Percentiles rank a stretch among this genome's conserved stretches.
Evolutionary conservation across 2,329 filamentous ascomycete genomes (phyloP).

Genomic region (Colletotrichum sp.): DNA sequence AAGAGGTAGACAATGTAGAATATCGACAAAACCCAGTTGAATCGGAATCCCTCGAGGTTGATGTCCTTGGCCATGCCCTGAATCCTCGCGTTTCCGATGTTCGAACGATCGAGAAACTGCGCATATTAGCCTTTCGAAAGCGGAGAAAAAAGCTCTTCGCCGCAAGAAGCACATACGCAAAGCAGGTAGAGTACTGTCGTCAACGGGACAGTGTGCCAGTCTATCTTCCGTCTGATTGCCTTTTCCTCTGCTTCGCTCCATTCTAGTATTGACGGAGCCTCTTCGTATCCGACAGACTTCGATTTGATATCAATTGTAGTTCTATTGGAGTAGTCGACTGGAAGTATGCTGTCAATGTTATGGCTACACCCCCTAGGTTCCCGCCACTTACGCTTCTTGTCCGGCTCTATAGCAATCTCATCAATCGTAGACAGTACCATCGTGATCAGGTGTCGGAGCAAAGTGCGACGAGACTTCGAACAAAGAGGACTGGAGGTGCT

Average conservation of each 20-base stretch:
- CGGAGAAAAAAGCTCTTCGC: background rate
- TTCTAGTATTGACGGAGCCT: background rate
- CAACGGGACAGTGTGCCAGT: constrained; percentile 55
- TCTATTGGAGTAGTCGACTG: background rate
- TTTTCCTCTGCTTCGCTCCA: constrained; percentile 59
- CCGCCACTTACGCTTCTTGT: background rate
- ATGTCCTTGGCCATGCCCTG: constrained; percentile 57
- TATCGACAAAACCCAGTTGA: constrained; percentile 63
- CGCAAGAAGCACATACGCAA: constrained; percentile 43
- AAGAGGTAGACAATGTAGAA: constrained; percentile 64
- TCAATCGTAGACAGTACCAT: background rate
- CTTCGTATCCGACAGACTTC: background rate
- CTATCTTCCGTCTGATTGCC: constrained; percentile 54
- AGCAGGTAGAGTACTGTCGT: constrained; percentile 59
- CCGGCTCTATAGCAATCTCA: background rate
- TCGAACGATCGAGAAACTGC: constrained; percentile 36
- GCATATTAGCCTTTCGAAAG: background rate
- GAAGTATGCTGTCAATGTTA: background rate
- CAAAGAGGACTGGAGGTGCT: background rate
- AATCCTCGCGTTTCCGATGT: constrained; percentile 62
- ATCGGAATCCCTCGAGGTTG: constrained; percentile 50
- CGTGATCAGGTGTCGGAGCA: background rate
- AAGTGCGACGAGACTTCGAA: background rate
- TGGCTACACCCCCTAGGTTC: accelerated
- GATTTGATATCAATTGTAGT: background rate